Evolutionary conservation across 1,284 basidiomycete species (phyloP).

Genomic region (Leucoagaricus sp.): DNA sequence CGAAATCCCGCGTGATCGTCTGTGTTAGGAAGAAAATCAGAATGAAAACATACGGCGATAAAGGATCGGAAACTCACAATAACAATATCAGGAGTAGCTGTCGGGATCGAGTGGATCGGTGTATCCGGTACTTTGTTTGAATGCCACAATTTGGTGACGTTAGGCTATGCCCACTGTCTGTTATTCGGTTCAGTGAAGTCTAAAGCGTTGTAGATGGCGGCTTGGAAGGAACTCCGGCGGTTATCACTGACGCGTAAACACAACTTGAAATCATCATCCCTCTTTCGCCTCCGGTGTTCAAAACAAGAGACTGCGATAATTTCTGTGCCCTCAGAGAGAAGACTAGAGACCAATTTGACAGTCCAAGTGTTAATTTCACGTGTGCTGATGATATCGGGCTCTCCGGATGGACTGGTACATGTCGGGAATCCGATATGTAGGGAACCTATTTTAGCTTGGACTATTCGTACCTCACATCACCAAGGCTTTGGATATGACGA

Average conservation of each 20-base stretch:
- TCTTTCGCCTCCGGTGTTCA: constrained; percentile 7
- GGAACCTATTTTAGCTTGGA: not conserved
- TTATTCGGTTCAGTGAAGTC: not conserved
- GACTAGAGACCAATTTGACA: too few species aligned
- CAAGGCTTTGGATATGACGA: too few species aligned
- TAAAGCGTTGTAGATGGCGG: too few species aligned
- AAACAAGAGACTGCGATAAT: not conserved
- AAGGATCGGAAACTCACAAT: not conserved
- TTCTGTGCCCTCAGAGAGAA: too few species aligned
- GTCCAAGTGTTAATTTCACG: not conserved
- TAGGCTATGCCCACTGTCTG: not conserved
- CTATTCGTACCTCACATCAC: too few species aligned
- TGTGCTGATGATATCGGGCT: constrained; percentile 6
- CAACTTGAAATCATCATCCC: too few species aligned
- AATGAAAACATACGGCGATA: constrained; percentile 6
- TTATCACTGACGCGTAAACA: too few species aligned
- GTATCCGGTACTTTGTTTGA: not conserved
- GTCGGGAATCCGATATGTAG: not conserved
- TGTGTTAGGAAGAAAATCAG: not conserved
- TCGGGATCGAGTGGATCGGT: not conserved
- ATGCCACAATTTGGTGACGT: not conserved
- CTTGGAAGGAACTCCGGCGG: too few species aligned
- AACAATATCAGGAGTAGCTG: not conserved
- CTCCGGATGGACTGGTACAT: not conserved
- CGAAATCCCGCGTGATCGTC: not conserved